Evolutionary conservation across 1,284 basidiomycete species (phyloP).

Genomic region (Stereum hirsutum): DNA sequence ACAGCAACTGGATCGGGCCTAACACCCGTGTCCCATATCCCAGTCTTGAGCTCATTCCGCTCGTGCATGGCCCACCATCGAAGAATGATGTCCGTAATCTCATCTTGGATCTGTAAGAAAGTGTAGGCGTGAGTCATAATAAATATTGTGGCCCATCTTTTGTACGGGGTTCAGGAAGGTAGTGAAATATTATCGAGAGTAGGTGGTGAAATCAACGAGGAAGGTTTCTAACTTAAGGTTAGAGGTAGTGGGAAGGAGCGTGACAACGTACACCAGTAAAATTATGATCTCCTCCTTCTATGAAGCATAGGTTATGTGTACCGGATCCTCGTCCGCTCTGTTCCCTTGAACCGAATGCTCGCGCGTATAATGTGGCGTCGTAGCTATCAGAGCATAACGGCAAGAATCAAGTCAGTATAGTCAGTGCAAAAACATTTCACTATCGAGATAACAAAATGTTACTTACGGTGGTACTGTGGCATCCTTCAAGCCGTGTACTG

Average conservation of each 20-base stretch:
- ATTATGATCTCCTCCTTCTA: slow-evolving; percentile 71
- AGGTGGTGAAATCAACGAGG: not conserved
- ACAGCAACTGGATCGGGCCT: too few species aligned
- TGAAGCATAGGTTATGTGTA: slow-evolving; percentile 54
- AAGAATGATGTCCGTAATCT: slow-evolving; percentile 51
- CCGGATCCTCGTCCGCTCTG: slow-evolving; percentile 47
- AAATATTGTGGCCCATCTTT: too few species aligned
- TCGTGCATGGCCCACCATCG: slow-evolving; percentile 47
- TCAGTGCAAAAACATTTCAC: not conserved
- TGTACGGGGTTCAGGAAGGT: too few species aligned
- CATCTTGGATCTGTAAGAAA: slow-evolving; percentile 38
- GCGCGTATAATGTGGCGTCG: slow-evolving; percentile 62
- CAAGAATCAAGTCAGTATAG: not conserved
- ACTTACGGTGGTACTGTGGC: slow-evolving; percentile 57
- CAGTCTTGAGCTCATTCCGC: slow-evolving; percentile 36
- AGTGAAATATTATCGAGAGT: not conserved
- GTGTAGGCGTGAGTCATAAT: too few species aligned
- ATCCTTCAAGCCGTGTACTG: slow-evolving; percentile 61
- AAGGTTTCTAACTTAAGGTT: not conserved
- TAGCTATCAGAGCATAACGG: slow-evolving; percentile 32
- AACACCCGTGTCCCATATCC: slow-evolving; percentile 48
- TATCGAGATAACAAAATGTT: not conserved
- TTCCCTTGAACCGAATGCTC: too few species aligned
- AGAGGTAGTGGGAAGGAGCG: not conserved
- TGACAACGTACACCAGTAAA: slow-evolving; percentile 46